Percentiles rank a stretch among this genome's conserved stretches.
Evolutionary conservation across 192 early-diverging fungal species (phyloP).

Genomic region (Entrophospora sp.): DNA sequence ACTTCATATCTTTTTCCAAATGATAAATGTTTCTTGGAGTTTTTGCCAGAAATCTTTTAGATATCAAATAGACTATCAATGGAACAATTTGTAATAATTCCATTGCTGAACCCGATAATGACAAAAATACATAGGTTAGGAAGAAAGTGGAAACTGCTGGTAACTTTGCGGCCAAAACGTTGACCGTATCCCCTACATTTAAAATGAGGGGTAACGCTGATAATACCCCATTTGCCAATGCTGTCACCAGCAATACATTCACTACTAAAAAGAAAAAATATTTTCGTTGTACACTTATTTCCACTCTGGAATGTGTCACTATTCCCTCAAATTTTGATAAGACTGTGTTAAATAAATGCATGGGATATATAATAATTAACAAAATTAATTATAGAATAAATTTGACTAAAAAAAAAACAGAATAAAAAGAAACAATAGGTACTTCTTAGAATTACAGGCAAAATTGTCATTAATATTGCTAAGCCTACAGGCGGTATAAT

Average conservation of each 20-base stretch:
- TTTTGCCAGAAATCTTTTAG: slow-evolving; percentile 45
- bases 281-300: slow-evolving; percentile 31
- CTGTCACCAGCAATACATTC: slow-evolving; percentile 72
- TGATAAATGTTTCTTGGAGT: slow-evolving; percentile 61
- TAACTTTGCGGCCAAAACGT: slow-evolving; percentile 47
- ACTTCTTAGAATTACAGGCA: slow-evolving; percentile 57
- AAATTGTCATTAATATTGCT: slow-evolving; percentile 55
- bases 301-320: neutral
- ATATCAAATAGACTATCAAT: slow-evolving; percentile 53
- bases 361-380: neutral
- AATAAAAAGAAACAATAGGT: slow-evolving; percentile 16
- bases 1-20: slow-evolving; percentile 39
- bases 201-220: slow-evolving; percentile 20
- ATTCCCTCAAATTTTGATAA: slow-evolving; percentile 49
- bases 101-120: slow-evolving; percentile 52
- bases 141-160: slow-evolving; percentile 76
- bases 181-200: slow-evolving; percentile 28
- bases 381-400: neutral
- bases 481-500: slow-evolving; percentile 65
- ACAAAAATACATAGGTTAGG: slow-evolving; percentile 74
- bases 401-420: neutral
- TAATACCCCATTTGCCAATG: slow-evolving; percentile 58
- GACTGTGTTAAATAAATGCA: slow-evolving; percentile 14
- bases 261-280: slow-evolving; percentile 76
- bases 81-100: slow-evolving; percentile 62